These are phyloP conservation scores for Talaromyces sp. DNA, from an alignment of 2,329 filamentous ascomycete species.

Conservation along the genomic window DNA sequence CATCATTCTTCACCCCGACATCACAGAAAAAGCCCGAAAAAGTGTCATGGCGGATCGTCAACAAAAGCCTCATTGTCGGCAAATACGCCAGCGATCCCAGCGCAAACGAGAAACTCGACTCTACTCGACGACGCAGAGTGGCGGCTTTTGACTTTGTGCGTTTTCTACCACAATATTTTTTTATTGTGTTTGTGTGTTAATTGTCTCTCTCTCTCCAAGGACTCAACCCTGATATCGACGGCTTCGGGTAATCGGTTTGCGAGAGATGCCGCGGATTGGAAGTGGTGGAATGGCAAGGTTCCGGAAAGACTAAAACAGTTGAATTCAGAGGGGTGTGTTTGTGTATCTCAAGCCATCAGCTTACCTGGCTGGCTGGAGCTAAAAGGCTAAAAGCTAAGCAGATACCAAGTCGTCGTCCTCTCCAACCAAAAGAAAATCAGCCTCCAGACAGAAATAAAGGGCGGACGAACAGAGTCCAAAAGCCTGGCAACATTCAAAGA, in stretches of 20 bases:
- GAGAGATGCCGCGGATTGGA: constrained; percentile 73
- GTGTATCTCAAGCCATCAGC: too few species aligned
- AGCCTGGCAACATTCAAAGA: constrained; percentile 76
- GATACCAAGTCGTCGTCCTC: constrained; percentile 72
- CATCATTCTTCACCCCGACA: constrained; percentile 80
- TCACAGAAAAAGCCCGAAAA: constrained; percentile 80
- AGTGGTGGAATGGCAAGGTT: constrained; percentile 80
- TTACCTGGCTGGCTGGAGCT: too few species aligned
- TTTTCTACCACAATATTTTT: not conserved
- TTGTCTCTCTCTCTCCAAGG: constrained; percentile 45
- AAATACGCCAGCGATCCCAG: constrained; percentile 47
- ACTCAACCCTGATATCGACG: constrained; percentile 80
- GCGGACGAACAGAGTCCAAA: constrained; percentile 61
- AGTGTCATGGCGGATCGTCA: constrained; percentile 64
- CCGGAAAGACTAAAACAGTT: constrained; percentile 64
- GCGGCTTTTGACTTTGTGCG: constrained; percentile 46
- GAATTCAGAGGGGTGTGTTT: constrained; percentile 61
- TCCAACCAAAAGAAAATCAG: constrained; percentile 86
- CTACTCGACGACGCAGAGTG: constrained; percentile 26
- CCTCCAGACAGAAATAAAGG: constrained; percentile 68
- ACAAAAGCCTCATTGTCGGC: constrained; percentile 71
- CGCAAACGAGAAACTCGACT: constrained; percentile 10
- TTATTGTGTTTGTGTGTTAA: not conserved
- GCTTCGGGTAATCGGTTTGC: constrained; percentile 76
- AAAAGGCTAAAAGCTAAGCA: constrained; percentile 27